Percentiles rank a stretch among this genome's conserved stretches.
Evolutionary conservation across 176 grass and related monocot genomes (phyloP).

Genomic region (Carex scoparia): DNA sequence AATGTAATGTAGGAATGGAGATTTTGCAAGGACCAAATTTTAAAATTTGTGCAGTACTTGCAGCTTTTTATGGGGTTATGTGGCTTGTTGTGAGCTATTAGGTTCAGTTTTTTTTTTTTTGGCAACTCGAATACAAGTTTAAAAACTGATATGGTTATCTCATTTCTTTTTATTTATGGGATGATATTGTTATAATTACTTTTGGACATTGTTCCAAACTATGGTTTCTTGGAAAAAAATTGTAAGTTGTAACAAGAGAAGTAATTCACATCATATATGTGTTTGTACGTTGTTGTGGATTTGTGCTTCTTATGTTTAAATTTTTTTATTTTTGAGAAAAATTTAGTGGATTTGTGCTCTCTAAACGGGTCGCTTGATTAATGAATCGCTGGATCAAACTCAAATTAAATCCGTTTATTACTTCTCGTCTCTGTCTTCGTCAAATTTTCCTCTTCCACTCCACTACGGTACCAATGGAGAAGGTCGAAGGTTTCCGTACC

Average conservation of each 20-base stretch:
- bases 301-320: neutral
- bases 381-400: too few relatives aligned
- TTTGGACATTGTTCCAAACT: neutral
- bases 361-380: too few relatives aligned
- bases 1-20: conserved; percentile 1
- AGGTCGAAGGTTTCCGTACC: too few relatives aligned
- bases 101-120: neutral
- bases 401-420: too few relatives aligned
- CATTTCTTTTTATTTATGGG: neutral
- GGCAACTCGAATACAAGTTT: neutral
- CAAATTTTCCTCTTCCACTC: too few relatives aligned
- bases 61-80: neutral
- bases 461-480: too few relatives aligned
- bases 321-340: neutral
- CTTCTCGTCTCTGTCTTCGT: too few relatives aligned
- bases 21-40: neutral
- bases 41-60: neutral
- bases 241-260: neutral
- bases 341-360: too few relatives aligned
- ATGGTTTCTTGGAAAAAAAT: neutral
- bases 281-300: neutral
- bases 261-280: neutral
- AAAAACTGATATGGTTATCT: neutral
- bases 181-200: neutral
- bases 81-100: neutral